Evolutionary conservation across 225 moss, liverwort and hornwort genomes (phyloP), one percentile per base, ranked within the genome.

Genomic region (Thuidium tamariscinum): DNA sequence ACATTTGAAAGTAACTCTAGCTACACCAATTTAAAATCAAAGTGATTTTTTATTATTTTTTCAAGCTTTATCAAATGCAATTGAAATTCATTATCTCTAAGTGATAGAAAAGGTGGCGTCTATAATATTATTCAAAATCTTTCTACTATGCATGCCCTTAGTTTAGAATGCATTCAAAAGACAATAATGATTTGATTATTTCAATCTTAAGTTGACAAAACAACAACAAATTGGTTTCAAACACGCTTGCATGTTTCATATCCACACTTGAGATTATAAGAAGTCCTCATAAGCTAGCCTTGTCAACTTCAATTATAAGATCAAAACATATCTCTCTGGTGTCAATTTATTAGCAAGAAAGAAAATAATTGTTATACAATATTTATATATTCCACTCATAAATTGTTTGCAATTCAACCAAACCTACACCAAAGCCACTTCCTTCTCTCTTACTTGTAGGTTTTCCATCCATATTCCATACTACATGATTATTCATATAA

Each of bases 221-320:
- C 37, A 74, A 68, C 60, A 91, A 80, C 11, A 76, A 82, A 61
- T 55, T 19, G 60, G 51, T 67, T 64, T 37, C 36, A 74, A 37
- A 83, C 57, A 49, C 54, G 68, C 60, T 74, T 23, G 15, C 15
- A 57, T 34, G 79, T 75, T 81, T 88, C 30, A 27, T 91, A 98
- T 95, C 94, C 94, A 89, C 79, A 98, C 95, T 95, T 95, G 92
- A 76, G 92, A 93, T 25, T 88, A 92, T 80, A 98, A 92, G 65
- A 94, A 87, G 39, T 91, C 83, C 91, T 98, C 94, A n/a, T n/a
- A n/a, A n/a, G 84, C 74, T 95, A 25, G 89, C 95, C 88, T 91
- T 94, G 92, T 98, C 96, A 57, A 98, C 95, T 90, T 98, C 95
- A 66, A 95, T 98, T 48, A 98, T 96, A 66, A 98, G 92, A 90